Evolutionary conservation across 768 basidiomycete species (phyloP).

Genomic region (Mycena galericulata): DNA sequence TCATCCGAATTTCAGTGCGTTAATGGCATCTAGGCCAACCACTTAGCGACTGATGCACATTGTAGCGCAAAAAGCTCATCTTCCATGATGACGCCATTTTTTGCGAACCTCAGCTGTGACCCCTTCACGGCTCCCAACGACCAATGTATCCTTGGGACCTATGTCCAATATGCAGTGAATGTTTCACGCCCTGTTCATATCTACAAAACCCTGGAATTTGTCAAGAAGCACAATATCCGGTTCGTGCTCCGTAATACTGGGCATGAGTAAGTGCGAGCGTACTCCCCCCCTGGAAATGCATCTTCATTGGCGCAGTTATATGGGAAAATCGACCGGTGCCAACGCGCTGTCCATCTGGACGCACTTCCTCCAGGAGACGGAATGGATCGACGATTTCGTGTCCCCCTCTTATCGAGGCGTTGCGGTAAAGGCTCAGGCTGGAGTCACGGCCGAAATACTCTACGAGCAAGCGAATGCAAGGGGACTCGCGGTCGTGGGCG

Average conservation of each 20-base stretch:
- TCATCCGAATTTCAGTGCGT: slow-evolving; percentile 2
- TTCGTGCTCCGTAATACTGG: slow-evolving; percentile 37
- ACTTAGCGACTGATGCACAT: background rate
- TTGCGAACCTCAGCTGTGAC: slow-evolving; percentile 38
- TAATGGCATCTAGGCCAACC: too few species aligned
- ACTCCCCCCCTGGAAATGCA: background rate
- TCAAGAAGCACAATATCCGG: slow-evolving; percentile 35
- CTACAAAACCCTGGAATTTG: slow-evolving; percentile 29
- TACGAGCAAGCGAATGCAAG: slow-evolving; percentile 15
- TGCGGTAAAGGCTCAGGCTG: slow-evolving; percentile 11
- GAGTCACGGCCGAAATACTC: slow-evolving; percentile 1
- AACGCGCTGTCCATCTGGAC: slow-evolving; percentile 18
- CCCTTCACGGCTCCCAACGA: slow-evolving; percentile 28
- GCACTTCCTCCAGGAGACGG: slow-evolving; percentile 6
- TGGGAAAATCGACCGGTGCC: slow-evolving; percentile 20
- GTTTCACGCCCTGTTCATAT: slow-evolving; percentile 6
- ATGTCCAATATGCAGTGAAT: slow-evolving; percentile 36
- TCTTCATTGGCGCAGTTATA: background rate
- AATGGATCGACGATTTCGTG: slow-evolving; percentile 7
- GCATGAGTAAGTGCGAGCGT: slow-evolving; percentile 26
- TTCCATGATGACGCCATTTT: slow-evolving; percentile 37
- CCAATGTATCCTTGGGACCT: slow-evolving; percentile 32
- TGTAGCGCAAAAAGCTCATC: slow-evolving; percentile 29
- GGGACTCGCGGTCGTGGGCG: slow-evolving; percentile 10
- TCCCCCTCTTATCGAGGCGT: slow-evolving; percentile 8